Base-by-base conservation (phyloP, 78 protist genomes). In the Dictyostelium capitatum region DNA sequence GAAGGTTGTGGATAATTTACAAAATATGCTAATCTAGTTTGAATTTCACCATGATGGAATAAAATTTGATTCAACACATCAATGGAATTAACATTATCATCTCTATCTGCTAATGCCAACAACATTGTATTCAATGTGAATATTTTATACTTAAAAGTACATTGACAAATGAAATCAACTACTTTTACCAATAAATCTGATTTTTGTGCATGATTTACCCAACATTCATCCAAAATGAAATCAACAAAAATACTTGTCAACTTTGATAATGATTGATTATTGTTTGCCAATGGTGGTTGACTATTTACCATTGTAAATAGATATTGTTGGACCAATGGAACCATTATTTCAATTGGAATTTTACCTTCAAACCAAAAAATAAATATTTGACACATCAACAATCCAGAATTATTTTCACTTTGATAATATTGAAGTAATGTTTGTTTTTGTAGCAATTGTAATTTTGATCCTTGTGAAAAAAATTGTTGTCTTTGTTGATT, bases 191-290 rank as follows among this genome's bases (percentile, higher is more conserved):
- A 11, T 12, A 54, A 19, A 0, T 23, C 56, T 79, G 54, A 47
- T 15, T 56, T 64, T n/a, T 54, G 50, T 37, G 51, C 14, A 54
- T 25, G 41, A 79, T 79, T 48, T 19, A 43, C 25, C 9, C 30
- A 32, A 7, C 30, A 69, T 23, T 79, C 83, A 79, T 79, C 83
- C 15, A 79, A 15, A 19, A 79, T 51, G 28, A 79, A 79, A 54
- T 79, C 83, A 79, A 79, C 47, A 2, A 79, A 32, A 17, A 54
- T 9, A 50, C 28, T 37, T 17, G 83, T 37, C 14, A 54, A 6
- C 37, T 30, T 79, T 19, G 12, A 32, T 7, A 41, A 50, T 23
- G 7, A 6, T 19, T 17, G 48, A 19, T 79, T 73, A 11, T 37
- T n/a, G 10, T 43, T 46, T 8, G 37, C 50, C 41, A 59, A 59